Evolutionary conservation across 495 filamentous ascomycete genomes (phyloP).

Genomic region (Podospora didyma): DNA sequence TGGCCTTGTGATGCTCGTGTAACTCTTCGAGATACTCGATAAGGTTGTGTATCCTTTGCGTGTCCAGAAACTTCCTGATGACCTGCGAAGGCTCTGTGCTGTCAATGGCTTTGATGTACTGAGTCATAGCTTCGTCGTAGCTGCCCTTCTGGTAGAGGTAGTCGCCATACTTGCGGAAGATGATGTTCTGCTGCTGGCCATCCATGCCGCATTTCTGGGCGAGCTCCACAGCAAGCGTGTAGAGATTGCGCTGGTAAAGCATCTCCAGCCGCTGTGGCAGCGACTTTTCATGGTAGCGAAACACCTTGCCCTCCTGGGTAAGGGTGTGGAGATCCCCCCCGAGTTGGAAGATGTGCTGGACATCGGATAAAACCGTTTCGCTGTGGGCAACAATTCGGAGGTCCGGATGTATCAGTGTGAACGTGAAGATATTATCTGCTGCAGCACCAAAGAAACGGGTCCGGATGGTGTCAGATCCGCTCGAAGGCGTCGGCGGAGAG

Average conservation of each 20-base stretch:
- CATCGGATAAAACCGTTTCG: slow-evolving; percentile 72
- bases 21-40: slow-evolving; percentile 97
- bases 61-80: slow-evolving; percentile 93
- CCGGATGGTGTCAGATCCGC: slow-evolving; percentile 50
- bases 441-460: slow-evolving; percentile 61
- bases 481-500: slow-evolving; percentile 60
- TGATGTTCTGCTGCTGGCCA: slow-evolving; percentile 75
- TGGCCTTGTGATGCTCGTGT: slow-evolving; percentile 89
- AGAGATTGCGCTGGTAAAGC: slow-evolving; percentile 89
- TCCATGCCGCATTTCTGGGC: slow-evolving; percentile 85
- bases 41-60: slow-evolving; percentile 91
- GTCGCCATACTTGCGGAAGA: slow-evolving; percentile 91
- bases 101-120: slow-evolving; percentile 93
- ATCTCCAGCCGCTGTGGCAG: slow-evolving; percentile 90
- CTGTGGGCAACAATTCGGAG: slow-evolving; percentile 88
- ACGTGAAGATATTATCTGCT: slow-evolving; percentile 72
- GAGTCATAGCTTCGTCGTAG: slow-evolving; percentile 96
- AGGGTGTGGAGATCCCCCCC: slow-evolving; percentile 91
- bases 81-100: slow-evolving; percentile 93
- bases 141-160: slow-evolving; percentile 92
- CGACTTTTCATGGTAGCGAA: slow-evolving; percentile 87
- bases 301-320: slow-evolving; percentile 85
- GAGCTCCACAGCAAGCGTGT: slow-evolving; percentile 84
- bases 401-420: slow-evolving; percentile 86
- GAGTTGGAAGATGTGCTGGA: slow-evolving; percentile 75